Base-by-base conservation (phyloP, 495 filamentous ascomycete genomes). In the Hyphodiscus hymeniophilus region DNA sequence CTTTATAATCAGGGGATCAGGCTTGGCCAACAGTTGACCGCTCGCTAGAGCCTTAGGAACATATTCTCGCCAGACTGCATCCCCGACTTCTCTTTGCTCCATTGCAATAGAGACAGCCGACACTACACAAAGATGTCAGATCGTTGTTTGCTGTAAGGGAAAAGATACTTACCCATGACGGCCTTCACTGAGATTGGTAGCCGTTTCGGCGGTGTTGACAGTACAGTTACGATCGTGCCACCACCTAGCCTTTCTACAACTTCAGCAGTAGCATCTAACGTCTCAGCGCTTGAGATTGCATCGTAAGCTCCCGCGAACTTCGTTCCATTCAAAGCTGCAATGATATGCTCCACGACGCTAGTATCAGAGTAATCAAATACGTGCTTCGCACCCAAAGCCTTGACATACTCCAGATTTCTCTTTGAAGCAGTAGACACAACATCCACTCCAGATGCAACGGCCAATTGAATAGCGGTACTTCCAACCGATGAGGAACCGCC, bases 401-500 rank as follows among this genome's bases (percentile, higher is more conserved):
- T 64, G 1, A 72, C 59, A 38, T 55, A 62, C 4, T 54, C 56
- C 33, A 64, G 58, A 42, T 73, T 71, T 0, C 49, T 52, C 3
- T 34, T 33, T 3, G 57, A 60, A 5, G 64, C 60, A 4, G 66
- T 72, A 1, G 64, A 51, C 15, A 67, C 20, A 4, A 74, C 66
- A 11, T 59, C 48, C n/a, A 55, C 45, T 7, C 66, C 66, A 24
- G 63, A 45, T 2, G 55, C 57, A 3, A 49, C 48, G 1, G 66
- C 67, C 7, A 68, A 47, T 47, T 70, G 66, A 16, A 67, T 64
- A 10, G 61, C 55, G 1, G 55, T 56, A 20, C 51, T 57, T 2
- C 66, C 66, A 48, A 63, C 58, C 17, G 52, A 57, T 1, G 66
- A 52, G 61, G 26, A 48, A 12, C 66, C 67, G 26, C 67, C 67